Evolutionary conservation across 805 yeast genomes (phyloP).

Genomic region (Wickerhamiella shivajii): DNA sequence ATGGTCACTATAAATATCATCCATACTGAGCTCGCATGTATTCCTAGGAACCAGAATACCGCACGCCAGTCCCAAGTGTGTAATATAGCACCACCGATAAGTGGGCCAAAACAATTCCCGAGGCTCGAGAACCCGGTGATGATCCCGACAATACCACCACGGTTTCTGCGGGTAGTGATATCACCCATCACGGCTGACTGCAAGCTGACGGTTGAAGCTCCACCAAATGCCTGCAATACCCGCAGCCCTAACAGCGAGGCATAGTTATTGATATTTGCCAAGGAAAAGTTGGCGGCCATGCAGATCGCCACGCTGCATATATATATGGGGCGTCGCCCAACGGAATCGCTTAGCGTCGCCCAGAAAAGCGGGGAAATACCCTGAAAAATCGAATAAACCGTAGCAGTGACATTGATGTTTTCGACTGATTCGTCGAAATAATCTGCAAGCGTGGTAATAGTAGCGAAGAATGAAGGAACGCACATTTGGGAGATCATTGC

Average conservation of each 20-base stretch:
- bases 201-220: constrained; percentile 61
- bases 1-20: constrained; percentile 27
- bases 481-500: constrained; percentile 45
- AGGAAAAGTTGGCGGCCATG: constrained; percentile 46
- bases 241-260: constrained; percentile 52
- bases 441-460: constrained; percentile 41
- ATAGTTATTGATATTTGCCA: constrained; percentile 44
- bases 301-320: constrained; percentile 40
- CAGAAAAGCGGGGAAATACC: constrained; percentile 61
- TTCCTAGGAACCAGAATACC: constrained; percentile 47
- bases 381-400: constrained; percentile 61
- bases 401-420: constrained; percentile 54
- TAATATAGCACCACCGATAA: constrained; percentile 42
- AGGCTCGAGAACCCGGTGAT: constrained; percentile 48
- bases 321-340: constrained; percentile 61
- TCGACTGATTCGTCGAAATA: constrained; percentile 44
- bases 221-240: constrained; percentile 64
- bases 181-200: constrained; percentile 64
- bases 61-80: constrained; percentile 52
- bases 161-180: constrained; percentile 42
- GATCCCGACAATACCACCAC: constrained; percentile 60
- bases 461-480: constrained; percentile 71
- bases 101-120: constrained; percentile 69
- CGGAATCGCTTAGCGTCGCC: constrained; percentile 51
- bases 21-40: constrained; percentile 38